Evolutionary conservation across 148 eudicot species (phyloP).

Genomic region (Heliosperma pusillum): DNA sequence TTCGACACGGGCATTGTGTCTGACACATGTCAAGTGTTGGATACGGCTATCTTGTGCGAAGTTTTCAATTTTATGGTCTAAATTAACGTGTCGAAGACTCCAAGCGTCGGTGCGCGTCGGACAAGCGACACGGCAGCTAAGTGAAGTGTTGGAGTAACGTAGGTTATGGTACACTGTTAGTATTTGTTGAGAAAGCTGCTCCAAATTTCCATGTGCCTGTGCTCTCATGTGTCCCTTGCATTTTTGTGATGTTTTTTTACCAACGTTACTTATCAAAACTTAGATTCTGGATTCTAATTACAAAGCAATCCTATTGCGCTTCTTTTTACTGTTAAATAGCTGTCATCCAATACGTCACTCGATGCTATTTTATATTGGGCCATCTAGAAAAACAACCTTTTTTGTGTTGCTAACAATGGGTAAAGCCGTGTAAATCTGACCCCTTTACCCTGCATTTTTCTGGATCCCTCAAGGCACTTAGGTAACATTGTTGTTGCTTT

Average conservation of each 20-base stretch:
- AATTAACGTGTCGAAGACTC: too few species aligned
- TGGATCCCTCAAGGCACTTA: neutral
- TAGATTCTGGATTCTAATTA: neutral
- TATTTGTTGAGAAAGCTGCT: neutral
- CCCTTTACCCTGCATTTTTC: neutral
- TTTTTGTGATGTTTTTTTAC: neutral
- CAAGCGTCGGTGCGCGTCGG: too few species aligned
- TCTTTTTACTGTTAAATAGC: neutral
- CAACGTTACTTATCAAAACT: neutral
- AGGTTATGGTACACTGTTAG: constrained; percentile 2
- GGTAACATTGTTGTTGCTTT: neutral
- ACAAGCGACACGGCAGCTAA: too few species aligned
- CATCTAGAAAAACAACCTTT: neutral
- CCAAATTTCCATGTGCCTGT: neutral
- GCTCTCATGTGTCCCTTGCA: neutral
- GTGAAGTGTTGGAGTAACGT: too few species aligned
- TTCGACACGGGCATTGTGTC: too few species aligned
- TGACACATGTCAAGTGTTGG: too few species aligned
- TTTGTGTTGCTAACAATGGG: neutral
- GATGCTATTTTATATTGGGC: neutral
- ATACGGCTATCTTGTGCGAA: too few species aligned
- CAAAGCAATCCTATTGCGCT: neutral
- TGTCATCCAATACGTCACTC: too few species aligned
- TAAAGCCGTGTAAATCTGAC: neutral
- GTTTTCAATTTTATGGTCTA: too few species aligned